phyloP scores from a whole-genome alignment of 2,329 filamentous ascomycete genomes.

The Colletotrichum musae region DNA sequence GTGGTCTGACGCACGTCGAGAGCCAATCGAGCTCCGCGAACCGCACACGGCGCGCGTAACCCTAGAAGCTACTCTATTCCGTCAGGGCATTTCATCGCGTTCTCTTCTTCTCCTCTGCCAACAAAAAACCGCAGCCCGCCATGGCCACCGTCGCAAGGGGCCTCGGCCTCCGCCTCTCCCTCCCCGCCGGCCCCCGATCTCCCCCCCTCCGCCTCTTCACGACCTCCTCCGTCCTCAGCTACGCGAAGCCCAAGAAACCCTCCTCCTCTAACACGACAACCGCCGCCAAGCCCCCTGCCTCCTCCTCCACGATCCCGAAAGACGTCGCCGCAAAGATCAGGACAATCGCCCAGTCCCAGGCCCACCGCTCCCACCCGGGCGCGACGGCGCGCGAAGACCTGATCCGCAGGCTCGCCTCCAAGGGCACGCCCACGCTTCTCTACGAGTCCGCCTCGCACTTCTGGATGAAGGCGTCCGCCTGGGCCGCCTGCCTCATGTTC shows the following conservation, averaged over 20 bases:
- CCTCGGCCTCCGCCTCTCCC: constrained; percentile 30
- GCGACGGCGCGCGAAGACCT: constrained; percentile 51
- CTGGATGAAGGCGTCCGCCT: constrained; percentile 73
- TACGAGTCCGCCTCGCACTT: constrained; percentile 77
- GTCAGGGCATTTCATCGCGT: too few relatives aligned
- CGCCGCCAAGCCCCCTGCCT: background rate
- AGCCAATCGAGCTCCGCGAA: constrained; percentile 19
- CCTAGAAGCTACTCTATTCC: background rate
- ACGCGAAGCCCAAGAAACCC: constrained; percentile 15
- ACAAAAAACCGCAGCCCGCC: background rate
- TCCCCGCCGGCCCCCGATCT: constrained; percentile 25
- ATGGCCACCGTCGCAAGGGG: constrained; percentile 38
- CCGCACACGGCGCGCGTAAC: background rate
- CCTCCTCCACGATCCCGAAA: background rate
- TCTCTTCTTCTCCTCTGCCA: background rate
- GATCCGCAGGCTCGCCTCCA: constrained; percentile 69
- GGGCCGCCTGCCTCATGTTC: constrained; percentile 68
- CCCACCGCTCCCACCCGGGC: background rate
- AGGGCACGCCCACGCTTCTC: constrained; percentile 69
- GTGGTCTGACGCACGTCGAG: constrained; percentile 18
- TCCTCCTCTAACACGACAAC: background rate
- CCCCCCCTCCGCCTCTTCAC: constrained; percentile 35
- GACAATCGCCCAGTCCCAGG: too few relatives aligned
- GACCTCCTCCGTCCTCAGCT: constrained; percentile 18
- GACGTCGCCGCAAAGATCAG: background rate